phyloP scores from a whole-genome alignment of 495 filamentous ascomycete genomes.

The Trypethelium eluteriae region DNA sequence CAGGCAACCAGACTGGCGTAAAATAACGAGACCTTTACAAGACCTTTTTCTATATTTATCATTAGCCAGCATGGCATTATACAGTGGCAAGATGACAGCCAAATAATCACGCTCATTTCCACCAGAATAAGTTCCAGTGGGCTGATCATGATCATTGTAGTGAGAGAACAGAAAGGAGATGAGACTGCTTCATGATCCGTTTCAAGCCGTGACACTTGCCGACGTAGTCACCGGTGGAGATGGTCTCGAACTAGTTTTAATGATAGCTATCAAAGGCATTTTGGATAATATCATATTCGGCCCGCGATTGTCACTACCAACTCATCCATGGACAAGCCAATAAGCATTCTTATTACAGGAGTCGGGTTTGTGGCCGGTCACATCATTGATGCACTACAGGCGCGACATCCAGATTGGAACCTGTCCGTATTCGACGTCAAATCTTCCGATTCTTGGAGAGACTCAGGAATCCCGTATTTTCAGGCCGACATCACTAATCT shows the following conservation, averaged over 20 bases:
- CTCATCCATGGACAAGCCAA: neutral
- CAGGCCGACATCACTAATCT: constrained; percentile 27
- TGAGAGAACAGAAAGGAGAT: neutral
- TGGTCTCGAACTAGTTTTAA: no score
- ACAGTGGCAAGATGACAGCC: no score
- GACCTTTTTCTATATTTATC: no score
- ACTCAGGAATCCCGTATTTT: constrained; percentile 25
- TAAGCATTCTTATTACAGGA: constrained; percentile 34
- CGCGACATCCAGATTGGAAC: constrained; percentile 22
- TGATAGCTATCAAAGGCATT: neutral
- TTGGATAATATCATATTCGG: neutral
- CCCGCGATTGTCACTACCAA: neutral
- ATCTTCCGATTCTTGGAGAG: constrained; percentile 17
- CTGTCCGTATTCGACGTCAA: constrained; percentile 33
- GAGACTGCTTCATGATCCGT: neutral
- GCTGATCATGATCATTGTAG: neutral
- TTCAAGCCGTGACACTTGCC: neutral
- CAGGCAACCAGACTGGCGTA: no score
- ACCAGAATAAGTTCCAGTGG: neutral
- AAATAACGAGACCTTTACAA: no score
- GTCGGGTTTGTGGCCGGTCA: constrained; percentile 36
- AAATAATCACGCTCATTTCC: no score
- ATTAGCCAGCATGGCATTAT: no score
- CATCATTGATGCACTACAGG: constrained; percentile 29
- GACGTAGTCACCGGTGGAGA: neutral